phyloP scores from a whole-genome alignment of 257 asterid species.

The Penstemon newberryi region DNA sequence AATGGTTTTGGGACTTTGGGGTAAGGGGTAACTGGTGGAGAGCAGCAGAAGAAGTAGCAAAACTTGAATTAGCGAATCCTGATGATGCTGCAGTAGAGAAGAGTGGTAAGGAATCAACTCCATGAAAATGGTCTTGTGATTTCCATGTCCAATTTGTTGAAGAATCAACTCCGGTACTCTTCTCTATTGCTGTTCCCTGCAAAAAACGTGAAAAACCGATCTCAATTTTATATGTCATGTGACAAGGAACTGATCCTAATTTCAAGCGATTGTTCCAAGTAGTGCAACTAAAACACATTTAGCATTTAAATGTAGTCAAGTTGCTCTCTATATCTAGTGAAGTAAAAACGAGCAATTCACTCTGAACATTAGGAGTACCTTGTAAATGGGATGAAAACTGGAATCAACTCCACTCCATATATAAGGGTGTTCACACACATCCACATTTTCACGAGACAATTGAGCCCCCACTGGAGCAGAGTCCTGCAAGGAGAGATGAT shows the following conservation, averaged over 20 bases:
- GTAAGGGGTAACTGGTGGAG: constrained; percentile 43
- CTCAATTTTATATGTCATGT: neutral
- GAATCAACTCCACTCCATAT: constrained; percentile 47
- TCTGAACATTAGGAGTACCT: constrained; percentile 41
- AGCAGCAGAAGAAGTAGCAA: constrained; percentile 44
- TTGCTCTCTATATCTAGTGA: neutral
- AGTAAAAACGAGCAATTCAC: neutral
- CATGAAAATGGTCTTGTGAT: constrained; percentile 31
- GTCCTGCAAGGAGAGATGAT: constrained; percentile 37
- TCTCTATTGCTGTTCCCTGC: constrained; percentile 75
- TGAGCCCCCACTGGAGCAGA: constrained; percentile 48
- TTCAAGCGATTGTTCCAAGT: neutral
- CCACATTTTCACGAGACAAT: constrained; percentile 35
- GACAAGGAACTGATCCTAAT: neutral
- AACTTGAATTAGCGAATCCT: constrained; percentile 81
- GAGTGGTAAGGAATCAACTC: constrained; percentile 44
- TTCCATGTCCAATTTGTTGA: constrained; percentile 50
- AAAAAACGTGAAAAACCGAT: constrained; percentile 12
- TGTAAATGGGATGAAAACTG: constrained; percentile 45
- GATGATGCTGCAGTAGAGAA: constrained; percentile 99
- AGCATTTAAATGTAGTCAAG: neutral
- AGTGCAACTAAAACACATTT: neutral
- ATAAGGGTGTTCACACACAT: constrained; percentile 39
- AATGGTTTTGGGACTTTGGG: constrained; percentile 35
- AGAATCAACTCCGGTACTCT: constrained; percentile 47